Percentiles rank a stretch among this genome's conserved stretches.
Conservation (phyloP, 202 grass and related monocot species). For the Alloteropsis angusta region DNA sequence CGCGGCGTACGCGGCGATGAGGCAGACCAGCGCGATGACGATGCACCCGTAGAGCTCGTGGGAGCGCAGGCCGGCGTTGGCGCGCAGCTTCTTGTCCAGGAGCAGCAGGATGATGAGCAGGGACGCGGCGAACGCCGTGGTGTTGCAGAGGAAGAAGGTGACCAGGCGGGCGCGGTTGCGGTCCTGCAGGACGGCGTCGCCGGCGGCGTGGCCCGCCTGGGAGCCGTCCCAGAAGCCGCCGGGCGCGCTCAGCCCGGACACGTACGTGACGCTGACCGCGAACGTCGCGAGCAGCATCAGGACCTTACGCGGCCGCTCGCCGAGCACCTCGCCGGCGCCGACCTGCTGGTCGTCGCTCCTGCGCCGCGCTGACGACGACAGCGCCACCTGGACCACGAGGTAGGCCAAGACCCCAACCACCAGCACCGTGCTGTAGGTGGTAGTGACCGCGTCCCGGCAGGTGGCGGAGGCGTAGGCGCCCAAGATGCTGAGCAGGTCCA, state of each 20-base stretch:
- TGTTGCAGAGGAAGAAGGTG: constrained; percentile 18
- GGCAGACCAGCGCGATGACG: background rate
- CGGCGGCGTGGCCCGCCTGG: background rate
- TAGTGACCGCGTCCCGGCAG: background rate
- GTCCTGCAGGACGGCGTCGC: background rate
- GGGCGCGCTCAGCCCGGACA: background rate
- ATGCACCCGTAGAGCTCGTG: background rate
- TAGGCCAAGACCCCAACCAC: background rate
- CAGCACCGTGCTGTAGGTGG: background rate
- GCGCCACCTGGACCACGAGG: background rate
- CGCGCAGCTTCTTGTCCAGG: background rate
- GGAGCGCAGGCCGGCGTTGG: background rate
- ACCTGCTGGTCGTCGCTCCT: no score
- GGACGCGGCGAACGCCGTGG: constrained; percentile 1
- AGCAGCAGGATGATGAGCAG: constrained; percentile 14
- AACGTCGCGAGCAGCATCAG: background rate
- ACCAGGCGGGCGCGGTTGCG: background rate
- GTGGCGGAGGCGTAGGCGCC: background rate
- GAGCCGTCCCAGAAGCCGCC: background rate
- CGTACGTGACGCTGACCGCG: background rate
- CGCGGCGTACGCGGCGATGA: background rate
- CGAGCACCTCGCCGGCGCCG: background rate
- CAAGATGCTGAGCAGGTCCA: background rate
- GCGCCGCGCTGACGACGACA: background rate
- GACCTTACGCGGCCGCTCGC: background rate